A percentile compares a stretch with the other conserved stretches of the same genome.
These are phyloP conservation scores for Gymnopus androsaceus DNA, from an alignment of 1,284 basidiomycete genomes.

Conservation along the genomic window DNA sequence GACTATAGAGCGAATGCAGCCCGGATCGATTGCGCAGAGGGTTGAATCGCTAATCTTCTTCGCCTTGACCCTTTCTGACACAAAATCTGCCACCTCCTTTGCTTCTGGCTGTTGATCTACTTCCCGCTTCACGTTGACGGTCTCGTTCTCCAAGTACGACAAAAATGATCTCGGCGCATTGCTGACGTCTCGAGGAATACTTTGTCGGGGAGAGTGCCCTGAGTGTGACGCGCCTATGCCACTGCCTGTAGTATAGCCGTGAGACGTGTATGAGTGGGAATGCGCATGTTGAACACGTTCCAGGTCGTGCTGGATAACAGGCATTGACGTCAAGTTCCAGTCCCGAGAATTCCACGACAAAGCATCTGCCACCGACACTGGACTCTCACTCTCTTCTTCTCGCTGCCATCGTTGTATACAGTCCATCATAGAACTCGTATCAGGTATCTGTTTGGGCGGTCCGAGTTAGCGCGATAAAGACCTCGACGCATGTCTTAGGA, in stretches of 20 bases:
- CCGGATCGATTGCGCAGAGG: conserved; percentile 7
- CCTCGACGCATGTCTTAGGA: background rate
- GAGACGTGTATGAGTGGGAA: background rate
- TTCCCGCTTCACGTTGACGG: background rate
- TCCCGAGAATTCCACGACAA: background rate
- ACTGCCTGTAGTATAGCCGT: background rate
- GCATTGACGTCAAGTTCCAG: background rate
- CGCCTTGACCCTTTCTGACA: background rate
- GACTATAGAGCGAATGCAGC: conserved; percentile 3
- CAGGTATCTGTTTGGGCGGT: background rate
- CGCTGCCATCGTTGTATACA: background rate
- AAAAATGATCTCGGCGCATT: background rate
- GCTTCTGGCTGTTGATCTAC: background rate
- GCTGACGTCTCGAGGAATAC: conserved; percentile 1
- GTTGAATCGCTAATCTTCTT: background rate
- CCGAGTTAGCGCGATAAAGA: background rate
- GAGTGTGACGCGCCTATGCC: background rate
- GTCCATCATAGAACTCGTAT: background rate
- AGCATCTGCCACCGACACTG: background rate
- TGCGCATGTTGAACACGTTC: background rate
- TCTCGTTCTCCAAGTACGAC: background rate
- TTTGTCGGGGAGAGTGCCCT: conserved; percentile 3
- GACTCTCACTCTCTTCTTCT: background rate
- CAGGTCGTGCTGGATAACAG: background rate
- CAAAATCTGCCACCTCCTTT: background rate